Evolutionary conservation across 768 basidiomycete species (phyloP), one percentile per base, ranked within the genome.

Genomic region (Multifurca ochricompacta): DNA sequence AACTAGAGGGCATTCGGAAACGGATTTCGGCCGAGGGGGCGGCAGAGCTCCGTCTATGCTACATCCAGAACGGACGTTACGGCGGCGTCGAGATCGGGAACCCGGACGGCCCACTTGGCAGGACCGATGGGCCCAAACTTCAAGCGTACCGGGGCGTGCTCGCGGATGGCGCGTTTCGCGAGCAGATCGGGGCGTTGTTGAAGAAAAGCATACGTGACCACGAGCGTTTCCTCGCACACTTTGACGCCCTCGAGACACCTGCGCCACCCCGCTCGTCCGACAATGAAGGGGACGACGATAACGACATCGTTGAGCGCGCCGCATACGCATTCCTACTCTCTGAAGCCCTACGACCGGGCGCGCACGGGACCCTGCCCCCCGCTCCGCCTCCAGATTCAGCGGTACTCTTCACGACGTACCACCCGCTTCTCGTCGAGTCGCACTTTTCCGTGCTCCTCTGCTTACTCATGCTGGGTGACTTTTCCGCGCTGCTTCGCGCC

Each of bases 41-140:
- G 6, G 77, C 82, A 21, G 91, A 93, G 64, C 68, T 91, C 48
- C 77, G 88, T 46, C 71, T 93, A 39, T 89, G 82, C 64, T 84
- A 83, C 67, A 73, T 93, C 58, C 79, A 83, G 48, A 79, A 83
- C 41, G 83, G 88, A 6, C 78, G 76, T 54, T 91, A 85, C 56
- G 90, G 90, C n/a, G 90, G 88, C 1, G 81, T 89, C 23, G 89
- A 91, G 68, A 77, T 85, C n/a, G 85, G 84, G 9, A 83, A 90
- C 63, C 81, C 83, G 2, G 82, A 87, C 39, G 88, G 91, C 2
- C 85, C 87, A 1, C 66, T 92, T 30, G 87, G 91, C 1, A 71
- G 69, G 37, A 69, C 66, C 51, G 70, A 77, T 39, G 81, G 82
- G 8, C 65, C 69, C 32, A 92, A 91, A 70, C 44, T 78, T 23